phyloP scores from a whole-genome alignment of 169 alveolate species.

The Perkinsus marinus region DNA sequence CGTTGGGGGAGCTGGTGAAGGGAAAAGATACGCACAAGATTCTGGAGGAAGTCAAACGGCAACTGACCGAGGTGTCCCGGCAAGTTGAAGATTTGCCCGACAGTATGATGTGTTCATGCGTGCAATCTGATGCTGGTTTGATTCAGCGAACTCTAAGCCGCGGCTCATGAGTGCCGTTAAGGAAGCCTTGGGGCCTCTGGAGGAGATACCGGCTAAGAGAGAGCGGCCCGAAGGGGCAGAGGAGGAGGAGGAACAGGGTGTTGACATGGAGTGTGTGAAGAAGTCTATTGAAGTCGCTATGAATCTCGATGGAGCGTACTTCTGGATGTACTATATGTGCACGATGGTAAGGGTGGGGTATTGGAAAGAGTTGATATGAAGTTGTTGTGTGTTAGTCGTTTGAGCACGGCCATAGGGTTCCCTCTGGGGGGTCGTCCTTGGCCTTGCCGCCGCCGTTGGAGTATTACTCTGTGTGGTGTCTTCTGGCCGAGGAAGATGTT shows the following conservation, averaged over 20 bases:
- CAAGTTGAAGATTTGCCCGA: not conserved
- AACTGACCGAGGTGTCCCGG: not conserved
- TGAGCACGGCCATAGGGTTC: not conserved
- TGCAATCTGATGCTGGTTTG: not conserved
- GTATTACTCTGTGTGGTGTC: not conserved
- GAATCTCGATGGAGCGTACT: not conserved
- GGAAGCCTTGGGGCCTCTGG: not conserved
- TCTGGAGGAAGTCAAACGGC: not conserved
- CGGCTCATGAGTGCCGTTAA: not conserved
- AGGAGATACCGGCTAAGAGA: not conserved
- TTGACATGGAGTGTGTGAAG: not conserved
- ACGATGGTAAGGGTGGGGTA: not conserved
- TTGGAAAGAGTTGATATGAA: not conserved
- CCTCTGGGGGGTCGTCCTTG: not conserved
- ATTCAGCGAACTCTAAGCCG: not conserved
- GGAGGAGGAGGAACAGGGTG: not conserved
- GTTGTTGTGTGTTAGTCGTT: not conserved
- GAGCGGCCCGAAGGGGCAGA: not conserved
- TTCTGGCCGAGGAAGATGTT: not conserved
- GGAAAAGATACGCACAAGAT: not conserved
- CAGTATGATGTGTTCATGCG: not conserved
- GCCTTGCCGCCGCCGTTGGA: not conserved
- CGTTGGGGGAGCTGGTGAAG: not conserved
- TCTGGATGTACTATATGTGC: not conserved
- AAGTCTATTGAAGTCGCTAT: not conserved